Evolutionary conservation across 1,284 basidiomycete species (phyloP), one percentile per base, ranked within the genome.

Genomic region (Puccinia polysora): DNA sequence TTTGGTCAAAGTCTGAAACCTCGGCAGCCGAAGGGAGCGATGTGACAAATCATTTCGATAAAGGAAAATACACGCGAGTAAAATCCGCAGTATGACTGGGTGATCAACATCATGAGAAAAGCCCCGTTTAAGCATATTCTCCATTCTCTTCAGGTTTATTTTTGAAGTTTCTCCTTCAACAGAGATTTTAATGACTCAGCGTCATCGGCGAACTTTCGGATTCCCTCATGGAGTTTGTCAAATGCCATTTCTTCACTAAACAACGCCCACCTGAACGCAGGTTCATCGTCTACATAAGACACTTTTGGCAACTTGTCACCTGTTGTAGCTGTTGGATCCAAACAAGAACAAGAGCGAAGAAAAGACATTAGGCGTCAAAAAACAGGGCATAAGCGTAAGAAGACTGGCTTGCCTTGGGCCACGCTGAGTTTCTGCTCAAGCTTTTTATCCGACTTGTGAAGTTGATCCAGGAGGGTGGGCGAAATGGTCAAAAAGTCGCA

Each of bases 401-500:
- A 12, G 18, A 59, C n/a, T 60, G 73, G 81, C 86, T 75, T 82
- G 86, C 88, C 88, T 56, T 84, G 81, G 50, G 82, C 79, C 34
- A 89, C 82, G 75, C 89, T 86, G 75, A 98, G 88, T 83, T 87
- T 89, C 85, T 89, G 89, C 78, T 90, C 89, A 72, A 99, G 87
- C 68, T 84, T 82, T 1, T 85, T 87, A 69, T 83, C 84, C 47
- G 88, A 71, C 32, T 88, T 88, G 84, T 90, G 88, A 81, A 97
- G 88, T 83, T 97, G 87, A 81, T 97, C 91, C 76, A 97, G 88
- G 60, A 97, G 86, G 73, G 86, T 80, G 75, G 95, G 95, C 15
- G 94, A 84, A 80, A 97, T 97, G 79, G 95, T 97, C 76, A 97
- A 84, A 87, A 90, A 96, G 83, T 97, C 95, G 76, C 94, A 90